These are phyloP conservation scores for Aspergillus bridgeri DNA, from an alignment of 495 filamentous ascomycete species.

Conservation along the genomic window DNA sequence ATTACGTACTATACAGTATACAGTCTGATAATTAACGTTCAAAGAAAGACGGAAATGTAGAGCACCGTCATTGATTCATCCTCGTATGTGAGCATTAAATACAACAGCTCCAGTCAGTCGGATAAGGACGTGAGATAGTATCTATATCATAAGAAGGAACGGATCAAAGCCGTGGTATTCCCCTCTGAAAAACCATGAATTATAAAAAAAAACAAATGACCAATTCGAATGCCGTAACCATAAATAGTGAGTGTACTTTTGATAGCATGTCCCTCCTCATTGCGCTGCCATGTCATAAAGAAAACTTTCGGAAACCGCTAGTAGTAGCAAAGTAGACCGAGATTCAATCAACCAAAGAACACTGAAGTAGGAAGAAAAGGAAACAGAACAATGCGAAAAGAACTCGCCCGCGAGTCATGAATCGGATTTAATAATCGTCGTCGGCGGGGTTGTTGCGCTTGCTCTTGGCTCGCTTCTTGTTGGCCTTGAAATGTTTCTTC, in stretches of 20 bases:
- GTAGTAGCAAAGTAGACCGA: no score
- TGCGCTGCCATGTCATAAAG: background rate
- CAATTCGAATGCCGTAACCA: no score
- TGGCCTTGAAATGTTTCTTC: slow-evolving; percentile 96
- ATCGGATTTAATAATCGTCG: slow-evolving; percentile 36
- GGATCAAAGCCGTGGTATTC: background rate
- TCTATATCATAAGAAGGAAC: background rate
- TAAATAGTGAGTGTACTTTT: background rate
- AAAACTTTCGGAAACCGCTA: slow-evolving; percentile 2
- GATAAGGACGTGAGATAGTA: background rate
- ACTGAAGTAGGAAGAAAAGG: background rate
- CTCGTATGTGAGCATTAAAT: background rate
- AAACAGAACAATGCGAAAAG: slow-evolving; percentile 12
- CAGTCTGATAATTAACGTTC: no score
- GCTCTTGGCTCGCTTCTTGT: slow-evolving; percentile 63
- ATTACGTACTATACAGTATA: background rate
- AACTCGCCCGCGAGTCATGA: slow-evolving; percentile 14
- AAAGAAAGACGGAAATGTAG: background rate
- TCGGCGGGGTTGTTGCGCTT: slow-evolving; percentile 40
- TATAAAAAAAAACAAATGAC: background rate
- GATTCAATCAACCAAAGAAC: slow-evolving; percentile 12
- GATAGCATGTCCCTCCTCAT: background rate
- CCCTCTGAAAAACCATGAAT: background rate
- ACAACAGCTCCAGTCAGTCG: background rate
- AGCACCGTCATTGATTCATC: background rate